Evolutionary conservation across 2,329 filamentous ascomycete species (phyloP), one percentile per base, ranked within the genome.

Genomic region (Ophiocordyceps sinensis): DNA sequence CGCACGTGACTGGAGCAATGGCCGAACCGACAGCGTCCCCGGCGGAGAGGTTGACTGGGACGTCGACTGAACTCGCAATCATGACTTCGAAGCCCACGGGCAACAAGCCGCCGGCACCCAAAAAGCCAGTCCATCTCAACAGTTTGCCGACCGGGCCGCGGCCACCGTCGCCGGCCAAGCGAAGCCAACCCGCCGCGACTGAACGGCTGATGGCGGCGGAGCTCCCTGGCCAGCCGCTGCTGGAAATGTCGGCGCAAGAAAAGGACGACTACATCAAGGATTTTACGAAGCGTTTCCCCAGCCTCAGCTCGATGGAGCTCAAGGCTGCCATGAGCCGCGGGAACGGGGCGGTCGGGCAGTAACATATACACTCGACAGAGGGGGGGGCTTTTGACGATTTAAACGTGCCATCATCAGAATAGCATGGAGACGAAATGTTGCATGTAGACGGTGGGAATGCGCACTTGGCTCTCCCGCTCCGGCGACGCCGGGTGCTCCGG

Each of bases 231-330:
- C 66, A 69, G 45, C 66, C 70, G 3, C 56, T 63, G 39, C 53
- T 75, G 43, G 69, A 73, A 36, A 77, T 77, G 73, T 69, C 66
- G 41, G 56, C 63, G 4, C 64, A 68, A 47, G 71, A 79, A 51
- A 75, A 68, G 54, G 76, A 78, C 37, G 83, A 87, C 49, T 80
- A 80, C 52, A 59, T 81, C 36, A 60, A 64, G 44, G 61, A 85
- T 54, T 95, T 96, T 57, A 81, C 79, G 45, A 87, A 87, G 61
- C 71, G 86, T 44, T 95, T 87, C 60, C 89, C 89, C 1, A 93
- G 83, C 56, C 64, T 96, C 44, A 80, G 79, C 42, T 75, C 85
- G 10, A 75, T 95, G 50, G 88, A 95, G 64, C 84, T 89, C n/a
- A 84, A 91, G 63, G 75, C 79, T 45, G 82, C 74, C 41, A 56